Evolutionary conservation across 2,329 filamentous ascomycete genomes (phyloP).

Genomic region (Diplodia seriata): DNA sequence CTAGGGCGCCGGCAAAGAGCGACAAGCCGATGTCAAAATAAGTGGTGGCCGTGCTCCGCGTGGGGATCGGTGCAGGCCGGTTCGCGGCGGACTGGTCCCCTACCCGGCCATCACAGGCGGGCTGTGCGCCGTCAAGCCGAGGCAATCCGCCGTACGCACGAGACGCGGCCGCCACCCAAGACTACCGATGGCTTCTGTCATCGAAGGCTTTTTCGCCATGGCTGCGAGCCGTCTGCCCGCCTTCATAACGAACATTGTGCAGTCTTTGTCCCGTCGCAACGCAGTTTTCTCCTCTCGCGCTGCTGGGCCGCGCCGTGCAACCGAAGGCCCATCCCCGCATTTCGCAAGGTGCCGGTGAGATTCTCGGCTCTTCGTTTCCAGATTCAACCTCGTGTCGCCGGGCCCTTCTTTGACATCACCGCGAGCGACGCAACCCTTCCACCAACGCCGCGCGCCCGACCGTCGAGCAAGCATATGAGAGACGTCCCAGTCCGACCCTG

Average conservation of each 20-base stretch:
- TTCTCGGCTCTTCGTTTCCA: constrained; percentile 17
- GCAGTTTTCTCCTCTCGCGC: neutral
- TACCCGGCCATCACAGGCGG: constrained; percentile 22
- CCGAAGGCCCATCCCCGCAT: constrained; percentile 24
- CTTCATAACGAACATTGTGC: neutral
- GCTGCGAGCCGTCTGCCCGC: constrained; percentile 9
- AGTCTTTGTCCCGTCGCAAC: neutral
- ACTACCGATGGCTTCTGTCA: constrained; percentile 3
- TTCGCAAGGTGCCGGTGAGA: constrained; percentile 18
- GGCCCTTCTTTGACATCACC: constrained; percentile 32
- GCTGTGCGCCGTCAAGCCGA: constrained; percentile 19
- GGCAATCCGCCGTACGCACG: constrained; percentile 28
- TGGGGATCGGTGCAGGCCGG: constrained; percentile 4
- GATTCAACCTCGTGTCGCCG: constrained; percentile 13
- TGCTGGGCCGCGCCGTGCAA: constrained; percentile 1
- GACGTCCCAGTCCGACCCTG: constrained; percentile 37
- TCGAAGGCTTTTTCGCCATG: constrained; percentile 19
- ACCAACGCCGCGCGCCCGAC: constrained; percentile 13
- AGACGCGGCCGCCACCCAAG: constrained; percentile 14
- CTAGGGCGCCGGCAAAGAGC: neutral
- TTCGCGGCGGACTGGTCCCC: neutral
- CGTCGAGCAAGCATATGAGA: constrained; percentile 34
- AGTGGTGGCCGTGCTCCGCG: constrained; percentile 13
- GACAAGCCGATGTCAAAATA: constrained; percentile 7
- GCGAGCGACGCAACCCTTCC: constrained; percentile 16